phyloP scores from a whole-genome alignment of 1,284 basidiomycete species.

The Entoloma clypeatum region DNA sequence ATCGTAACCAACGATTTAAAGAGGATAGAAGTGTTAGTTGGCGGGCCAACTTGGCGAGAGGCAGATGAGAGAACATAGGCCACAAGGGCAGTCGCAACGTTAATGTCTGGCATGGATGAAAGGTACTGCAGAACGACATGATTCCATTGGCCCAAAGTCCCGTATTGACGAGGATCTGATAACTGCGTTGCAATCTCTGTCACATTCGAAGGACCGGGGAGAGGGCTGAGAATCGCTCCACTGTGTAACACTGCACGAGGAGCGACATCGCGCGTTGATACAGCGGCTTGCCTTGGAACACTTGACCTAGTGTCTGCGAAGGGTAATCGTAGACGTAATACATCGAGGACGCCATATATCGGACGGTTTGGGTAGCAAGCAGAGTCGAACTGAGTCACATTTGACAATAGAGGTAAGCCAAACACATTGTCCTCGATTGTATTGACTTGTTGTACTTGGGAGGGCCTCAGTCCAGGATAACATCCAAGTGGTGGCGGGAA shows the following conservation, averaged over 20 bases:
- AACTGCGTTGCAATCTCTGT: slow-evolving; percentile 29
- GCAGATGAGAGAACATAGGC: slow-evolving; percentile 40
- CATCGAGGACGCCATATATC: slow-evolving; percentile 58
- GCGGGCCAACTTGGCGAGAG: slow-evolving; percentile 36
- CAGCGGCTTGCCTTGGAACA: slow-evolving; percentile 46
- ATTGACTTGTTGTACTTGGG: slow-evolving; percentile 40
- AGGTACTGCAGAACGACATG: slow-evolving; percentile 59
- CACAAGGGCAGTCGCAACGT: slow-evolving; percentile 45
- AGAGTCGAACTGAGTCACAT: slow-evolving; percentile 36
- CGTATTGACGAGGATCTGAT: slow-evolving; percentile 50
- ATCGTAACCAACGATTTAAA: slow-evolving; percentile 40
- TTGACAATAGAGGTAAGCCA: slow-evolving; percentile 36
- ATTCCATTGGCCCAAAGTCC: slow-evolving; percentile 48
- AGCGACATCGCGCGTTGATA: slow-evolving; percentile 40
- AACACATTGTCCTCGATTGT: slow-evolving; percentile 49
- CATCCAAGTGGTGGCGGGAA: slow-evolving; percentile 62
- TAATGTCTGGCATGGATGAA: slow-evolving; percentile 45
- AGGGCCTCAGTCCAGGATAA: slow-evolving; percentile 45
- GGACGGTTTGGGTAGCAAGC: slow-evolving; percentile 54
- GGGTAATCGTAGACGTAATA: slow-evolving; percentile 52
- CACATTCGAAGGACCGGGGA: slow-evolving; percentile 32
- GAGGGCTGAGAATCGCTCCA: slow-evolving; percentile 46
- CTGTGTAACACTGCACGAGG: slow-evolving; percentile 48
- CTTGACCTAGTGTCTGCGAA: slow-evolving; percentile 44
- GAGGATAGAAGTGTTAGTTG: slow-evolving; percentile 37